Percentiles rank a stretch among this genome's conserved stretches.
These are phyloP conservation scores for Trichoderma erinaceum DNA, from an alignment of 495 filamentous ascomycete species.

Conservation along the genomic window DNA sequence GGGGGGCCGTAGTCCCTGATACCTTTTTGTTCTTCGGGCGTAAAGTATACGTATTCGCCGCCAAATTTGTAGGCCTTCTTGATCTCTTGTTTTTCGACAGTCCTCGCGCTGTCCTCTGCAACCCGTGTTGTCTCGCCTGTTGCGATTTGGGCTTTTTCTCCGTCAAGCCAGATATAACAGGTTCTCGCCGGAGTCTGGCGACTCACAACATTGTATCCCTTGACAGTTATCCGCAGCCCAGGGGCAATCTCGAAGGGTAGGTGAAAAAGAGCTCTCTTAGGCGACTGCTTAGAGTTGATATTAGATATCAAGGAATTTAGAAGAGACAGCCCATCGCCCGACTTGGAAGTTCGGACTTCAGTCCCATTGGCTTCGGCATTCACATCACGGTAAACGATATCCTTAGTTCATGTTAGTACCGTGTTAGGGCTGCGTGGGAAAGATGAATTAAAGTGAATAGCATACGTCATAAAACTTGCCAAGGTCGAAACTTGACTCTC, in stretches of 20 bases:
- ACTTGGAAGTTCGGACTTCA: slow-evolving; percentile 42
- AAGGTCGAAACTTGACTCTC: slow-evolving; percentile 70
- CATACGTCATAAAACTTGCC: slow-evolving; percentile 87
- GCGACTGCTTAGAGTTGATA: slow-evolving; percentile 82
- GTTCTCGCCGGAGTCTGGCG: slow-evolving; percentile 70
- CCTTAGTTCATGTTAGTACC: slow-evolving; percentile 41
- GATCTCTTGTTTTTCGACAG: slow-evolving; percentile 74
- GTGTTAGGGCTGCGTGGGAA: background rate
- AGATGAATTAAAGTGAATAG: background rate
- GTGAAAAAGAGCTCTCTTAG: slow-evolving; percentile 83
- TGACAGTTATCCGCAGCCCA: slow-evolving; percentile 77
- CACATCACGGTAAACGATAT: slow-evolving; percentile 68
- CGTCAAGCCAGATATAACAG: slow-evolving; percentile 79
- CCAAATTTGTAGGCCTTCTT: slow-evolving; percentile 95
- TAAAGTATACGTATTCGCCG: slow-evolving; percentile 81
- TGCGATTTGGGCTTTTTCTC: slow-evolving; percentile 76
- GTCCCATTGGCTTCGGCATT: slow-evolving; percentile 55
- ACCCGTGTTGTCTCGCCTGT: slow-evolving; percentile 63
- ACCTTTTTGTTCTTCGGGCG: slow-evolving; percentile 67
- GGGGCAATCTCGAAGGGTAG: slow-evolving; percentile 82
- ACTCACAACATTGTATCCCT: slow-evolving; percentile 85
- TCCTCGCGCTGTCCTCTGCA: slow-evolving; percentile 65
- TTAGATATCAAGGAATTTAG: slow-evolving; percentile 78
- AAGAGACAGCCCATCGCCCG: slow-evolving; percentile 69
- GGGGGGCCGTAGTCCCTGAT: slow-evolving; percentile 62